Conservation (phyloP, 208 protist species). For the Leishmania gerbilli region DNA sequence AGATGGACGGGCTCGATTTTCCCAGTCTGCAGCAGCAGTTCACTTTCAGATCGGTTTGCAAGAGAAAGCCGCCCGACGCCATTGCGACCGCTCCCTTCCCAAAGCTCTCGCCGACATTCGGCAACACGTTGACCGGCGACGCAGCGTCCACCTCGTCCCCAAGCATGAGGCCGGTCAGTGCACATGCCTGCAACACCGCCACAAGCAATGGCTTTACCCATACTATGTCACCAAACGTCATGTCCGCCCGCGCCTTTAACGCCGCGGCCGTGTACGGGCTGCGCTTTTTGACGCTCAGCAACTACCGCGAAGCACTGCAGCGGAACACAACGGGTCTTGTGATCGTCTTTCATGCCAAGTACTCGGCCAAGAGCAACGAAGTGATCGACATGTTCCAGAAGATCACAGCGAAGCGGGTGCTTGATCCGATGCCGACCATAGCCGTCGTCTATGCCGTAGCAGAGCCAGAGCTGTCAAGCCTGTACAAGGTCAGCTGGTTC, state of each 20-base stretch:
- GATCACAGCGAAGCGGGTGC: conserved; percentile 51
- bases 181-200: conserved; percentile 4
- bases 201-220: not conserved
- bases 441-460: conserved; percentile 78
- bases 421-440: conserved; percentile 73
- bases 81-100: not conserved
- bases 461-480: conserved; percentile 77
- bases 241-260: conserved; percentile 27
- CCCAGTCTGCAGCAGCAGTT: not conserved
- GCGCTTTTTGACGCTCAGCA: conserved; percentile 56
- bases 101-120: not conserved
- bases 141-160: not conserved
- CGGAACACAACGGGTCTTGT: conserved; percentile 61
- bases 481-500: conserved; percentile 82
- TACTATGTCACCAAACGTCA: conserved; percentile 21
- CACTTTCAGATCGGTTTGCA: not conserved
- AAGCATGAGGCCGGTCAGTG: not conserved
- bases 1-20: not conserved
- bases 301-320: conserved; percentile 45
- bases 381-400: conserved; percentile 56
- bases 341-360: conserved; percentile 86
- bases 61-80: not conserved
- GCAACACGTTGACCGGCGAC: not conserved
- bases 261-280: conserved; percentile 31
- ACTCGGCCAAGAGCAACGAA: conserved; percentile 67